Evolutionary conservation across 1,284 basidiomycete genomes (phyloP).

Genomic region (Cryptococcus wingfieldii): DNA sequence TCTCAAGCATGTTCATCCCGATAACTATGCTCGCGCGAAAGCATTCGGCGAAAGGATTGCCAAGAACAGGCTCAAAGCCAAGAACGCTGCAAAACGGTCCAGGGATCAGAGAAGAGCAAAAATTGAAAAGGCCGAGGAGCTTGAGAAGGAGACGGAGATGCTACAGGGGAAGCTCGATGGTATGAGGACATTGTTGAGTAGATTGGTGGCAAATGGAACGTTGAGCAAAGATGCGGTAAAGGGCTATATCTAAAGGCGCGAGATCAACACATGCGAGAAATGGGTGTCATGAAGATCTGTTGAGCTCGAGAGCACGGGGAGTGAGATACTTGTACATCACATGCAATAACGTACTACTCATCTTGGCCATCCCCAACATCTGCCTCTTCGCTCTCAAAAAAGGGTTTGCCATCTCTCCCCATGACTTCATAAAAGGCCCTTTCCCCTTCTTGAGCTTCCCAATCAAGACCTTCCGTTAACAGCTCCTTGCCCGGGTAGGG

Average conservation of each 20-base stretch:
- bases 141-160: slow-evolving; percentile 25
- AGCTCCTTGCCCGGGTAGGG: slow-evolving; percentile 30
- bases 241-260: background rate
- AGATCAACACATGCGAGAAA: too few species aligned
- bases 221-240: slow-evolving; percentile 18
- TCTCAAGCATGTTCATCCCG: slow-evolving; percentile 22
- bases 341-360: background rate
- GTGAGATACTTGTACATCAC: background rate
- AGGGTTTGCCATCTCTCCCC: slow-evolving; percentile 33
- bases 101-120: slow-evolving; percentile 31
- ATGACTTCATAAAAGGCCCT: slow-evolving; percentile 30
- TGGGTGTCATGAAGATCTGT: background rate
- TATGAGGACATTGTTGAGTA: slow-evolving; percentile 18
- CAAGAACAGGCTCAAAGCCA: slow-evolving; percentile 32
- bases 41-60: slow-evolving; percentile 34
- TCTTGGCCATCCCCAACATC: slow-evolving; percentile 46
- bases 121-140: slow-evolving; percentile 20
- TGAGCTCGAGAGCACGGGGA: background rate
- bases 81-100: slow-evolving; percentile 35
- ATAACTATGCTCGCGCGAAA: slow-evolving; percentile 19
- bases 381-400: slow-evolving; percentile 54
- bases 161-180: slow-evolving; percentile 18
- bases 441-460: slow-evolving; percentile 39
- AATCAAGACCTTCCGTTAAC: slow-evolving; percentile 42
- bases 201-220: slow-evolving; percentile 21